Base-by-base conservation (phyloP, 2,329 filamentous ascomycete genomes). In the Cladophialophora immunda region DNA sequence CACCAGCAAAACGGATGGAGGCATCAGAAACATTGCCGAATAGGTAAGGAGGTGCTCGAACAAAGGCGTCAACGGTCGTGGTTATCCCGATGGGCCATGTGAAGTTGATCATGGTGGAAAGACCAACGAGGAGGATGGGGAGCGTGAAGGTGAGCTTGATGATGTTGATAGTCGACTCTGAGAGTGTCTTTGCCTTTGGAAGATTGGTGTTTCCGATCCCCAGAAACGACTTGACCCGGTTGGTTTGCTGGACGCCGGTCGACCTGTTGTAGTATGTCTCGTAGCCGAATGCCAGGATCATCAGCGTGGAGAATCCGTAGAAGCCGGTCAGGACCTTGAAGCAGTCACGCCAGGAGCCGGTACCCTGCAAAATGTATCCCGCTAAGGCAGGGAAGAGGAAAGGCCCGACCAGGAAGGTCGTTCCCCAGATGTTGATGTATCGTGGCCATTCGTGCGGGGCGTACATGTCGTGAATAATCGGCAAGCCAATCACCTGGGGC, bases 401-500 rank as follows among this genome's bases (percentile, higher is more conserved):
- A 2, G 78, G 78, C 0, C 78, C 78, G 27, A 79, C 71, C 1
- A 80, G 69, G 56, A 80, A 80, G 0, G 76, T 76, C 3, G 76
- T 78, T 8, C 75, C 78, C 78, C 78, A 79, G 53, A 78, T 77
- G 62, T 79, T 79, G 63, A 79, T 78, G 74, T 78, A 79, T 1
- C 73, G 75, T 4, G 78, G 76, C 75, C 78, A 78, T 58, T 79
- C 77, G 72, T 58, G 50, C 41, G 52, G 58, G 11, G 29, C 63
- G 65, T 79, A 80, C 74, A 80, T 79, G 60, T 80, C 77, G 54
- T 79, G 76, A 47, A 80, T 79, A 13, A 80, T 79, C 1, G 77
- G 76, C 4, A 80, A 70, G 3, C 78, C 78, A 36, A 80, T 77
- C 55, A 81, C 73, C 68, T 81, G 76, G 25, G 80, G 77, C 32